A percentile compares a stretch with the other conserved stretches of the same genome.
phyloP scores from a whole-genome alignment of 257 asterid species.

The Nicotiana benthamiana region DNA sequence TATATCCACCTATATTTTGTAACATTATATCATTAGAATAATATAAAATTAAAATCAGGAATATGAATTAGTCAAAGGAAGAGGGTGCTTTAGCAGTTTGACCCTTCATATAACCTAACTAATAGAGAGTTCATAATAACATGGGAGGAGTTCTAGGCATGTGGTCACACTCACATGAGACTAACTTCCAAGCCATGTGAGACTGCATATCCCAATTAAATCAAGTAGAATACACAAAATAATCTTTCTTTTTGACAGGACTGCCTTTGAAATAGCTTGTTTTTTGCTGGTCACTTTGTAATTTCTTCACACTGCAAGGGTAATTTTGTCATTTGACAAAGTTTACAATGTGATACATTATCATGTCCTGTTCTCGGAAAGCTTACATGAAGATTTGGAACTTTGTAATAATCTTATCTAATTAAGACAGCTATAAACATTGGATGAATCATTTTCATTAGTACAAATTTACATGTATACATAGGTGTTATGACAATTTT shows the following conservation, averaged over 20 bases:
- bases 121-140: slow-evolving; percentile 28
- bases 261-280: slow-evolving; percentile 6
- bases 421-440: slow-evolving; percentile 19
- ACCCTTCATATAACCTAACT: slow-evolving; percentile 13
- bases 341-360: slow-evolving; percentile 24
- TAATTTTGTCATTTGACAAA: slow-evolving; percentile 21
- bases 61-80: slow-evolving; percentile 27
- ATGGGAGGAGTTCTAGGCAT: slow-evolving; percentile 48
- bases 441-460: neutral
- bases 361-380: slow-evolving; percentile 22
- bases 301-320: slow-evolving; percentile 21
- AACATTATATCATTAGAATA: too few relatives aligned
- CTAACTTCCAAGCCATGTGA: slow-evolving; percentile 57
- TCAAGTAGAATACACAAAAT: neutral
- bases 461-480: slow-evolving; percentile 3
- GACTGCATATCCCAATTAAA: slow-evolving; percentile 26
- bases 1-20: too few relatives aligned
- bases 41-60: neutral
- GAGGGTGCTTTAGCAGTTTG: slow-evolving; percentile 16
- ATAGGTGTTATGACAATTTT: slow-evolving; percentile 1
- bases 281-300: neutral
- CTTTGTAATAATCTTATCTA: slow-evolving; percentile 18
- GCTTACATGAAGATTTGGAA: slow-evolving; percentile 30
- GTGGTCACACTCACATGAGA: slow-evolving; percentile 75
- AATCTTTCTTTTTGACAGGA: slow-evolving; percentile 10